Conservation (phyloP, 1,284 basidiomycete genomes). For the Athelia sp. region DNA sequence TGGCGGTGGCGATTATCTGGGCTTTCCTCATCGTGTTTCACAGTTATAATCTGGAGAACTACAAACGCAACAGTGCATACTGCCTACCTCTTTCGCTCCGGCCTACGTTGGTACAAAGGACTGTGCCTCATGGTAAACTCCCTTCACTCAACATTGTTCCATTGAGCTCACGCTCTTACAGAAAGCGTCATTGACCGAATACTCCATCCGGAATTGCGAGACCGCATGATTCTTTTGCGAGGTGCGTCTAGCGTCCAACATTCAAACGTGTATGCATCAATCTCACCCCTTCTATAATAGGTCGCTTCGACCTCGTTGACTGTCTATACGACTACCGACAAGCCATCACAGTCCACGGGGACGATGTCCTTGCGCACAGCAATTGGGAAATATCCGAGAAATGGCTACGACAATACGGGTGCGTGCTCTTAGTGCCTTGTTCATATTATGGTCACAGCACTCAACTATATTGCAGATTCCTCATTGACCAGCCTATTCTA, state of each 20-base stretch:
- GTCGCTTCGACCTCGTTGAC: constrained; percentile 72
- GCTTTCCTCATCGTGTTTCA: constrained; percentile 1
- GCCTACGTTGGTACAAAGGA: constrained; percentile 84
- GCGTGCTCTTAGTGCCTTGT: too few relatives aligned
- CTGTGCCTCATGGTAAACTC: constrained; percentile 72
- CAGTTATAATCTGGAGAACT: constrained; percentile 84
- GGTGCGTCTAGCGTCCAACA: constrained; percentile 41
- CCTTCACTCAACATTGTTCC: too few relatives aligned
- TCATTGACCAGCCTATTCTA: constrained; percentile 63
- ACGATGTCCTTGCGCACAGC: constrained; percentile 80
- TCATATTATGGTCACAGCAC: too few relatives aligned
- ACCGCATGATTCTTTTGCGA: constrained; percentile 83
- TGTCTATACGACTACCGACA: constrained; percentile 67
- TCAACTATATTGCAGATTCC: constrained; percentile 52
- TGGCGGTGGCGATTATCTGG: constrained; percentile 5
- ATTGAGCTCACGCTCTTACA: too few relatives aligned
- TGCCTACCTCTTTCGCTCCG: constrained; percentile 84
- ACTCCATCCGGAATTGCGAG: constrained; percentile 81
- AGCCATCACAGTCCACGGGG: constrained; percentile 74
- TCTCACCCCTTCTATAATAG: constrained; percentile 35
- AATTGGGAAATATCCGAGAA: constrained; percentile 87
- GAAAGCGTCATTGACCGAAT: constrained; percentile 88
- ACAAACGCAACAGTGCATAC: constrained; percentile 74
- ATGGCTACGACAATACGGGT: constrained; percentile 81
- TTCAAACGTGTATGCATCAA: constrained; percentile 28